Percentiles rank a stretch among this genome's conserved stretches.
phyloP scores from a whole-genome alignment of 2,329 filamentous ascomycete species.

The Fusarium papillatum region DNA sequence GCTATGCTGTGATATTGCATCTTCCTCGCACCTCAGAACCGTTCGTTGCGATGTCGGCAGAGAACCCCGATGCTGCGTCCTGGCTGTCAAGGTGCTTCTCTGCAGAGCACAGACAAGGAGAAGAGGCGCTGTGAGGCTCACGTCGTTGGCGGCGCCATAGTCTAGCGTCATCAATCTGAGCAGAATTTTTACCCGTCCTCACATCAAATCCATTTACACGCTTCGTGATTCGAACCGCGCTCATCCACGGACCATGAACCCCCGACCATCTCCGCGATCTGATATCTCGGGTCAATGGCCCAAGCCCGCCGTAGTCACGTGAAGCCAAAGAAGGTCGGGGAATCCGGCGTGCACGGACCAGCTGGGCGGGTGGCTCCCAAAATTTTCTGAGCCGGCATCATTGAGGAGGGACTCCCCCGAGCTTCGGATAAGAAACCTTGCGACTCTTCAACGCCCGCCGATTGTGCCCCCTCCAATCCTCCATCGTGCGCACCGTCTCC shows the following conservation, averaged over 20 bases:
- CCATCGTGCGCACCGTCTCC: conserved; percentile 28
- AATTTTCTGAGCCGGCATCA: conserved; percentile 45
- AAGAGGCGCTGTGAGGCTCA: neutral
- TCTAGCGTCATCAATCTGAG: neutral
- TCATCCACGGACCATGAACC: neutral
- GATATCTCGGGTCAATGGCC: conserved; percentile 10
- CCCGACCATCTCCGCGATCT: neutral
- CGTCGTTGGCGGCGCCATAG: neutral
- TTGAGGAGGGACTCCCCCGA: conserved; percentile 36
- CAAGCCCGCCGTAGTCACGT: conserved; percentile 26
- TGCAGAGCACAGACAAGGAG: neutral
- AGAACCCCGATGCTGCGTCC: neutral
- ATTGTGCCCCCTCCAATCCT: conserved; percentile 23
- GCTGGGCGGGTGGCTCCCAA: conserved; percentile 43
- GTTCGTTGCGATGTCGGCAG: neutral
- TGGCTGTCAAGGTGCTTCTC: neutral
- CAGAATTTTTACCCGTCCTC: neutral
- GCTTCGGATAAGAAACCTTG: conserved; percentile 41
- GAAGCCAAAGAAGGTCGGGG: conserved; percentile 30
- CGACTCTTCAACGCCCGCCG: conserved; percentile 39
- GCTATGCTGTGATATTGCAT: neutral
- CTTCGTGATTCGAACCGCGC: neutral
- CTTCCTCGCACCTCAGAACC: neutral
- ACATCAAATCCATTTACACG: neutral
- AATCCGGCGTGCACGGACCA: conserved; percentile 42